These are phyloP conservation scores for Madurella fahalii DNA, from an alignment of 2,329 filamentous ascomycete species.

Conservation along the genomic window DNA sequence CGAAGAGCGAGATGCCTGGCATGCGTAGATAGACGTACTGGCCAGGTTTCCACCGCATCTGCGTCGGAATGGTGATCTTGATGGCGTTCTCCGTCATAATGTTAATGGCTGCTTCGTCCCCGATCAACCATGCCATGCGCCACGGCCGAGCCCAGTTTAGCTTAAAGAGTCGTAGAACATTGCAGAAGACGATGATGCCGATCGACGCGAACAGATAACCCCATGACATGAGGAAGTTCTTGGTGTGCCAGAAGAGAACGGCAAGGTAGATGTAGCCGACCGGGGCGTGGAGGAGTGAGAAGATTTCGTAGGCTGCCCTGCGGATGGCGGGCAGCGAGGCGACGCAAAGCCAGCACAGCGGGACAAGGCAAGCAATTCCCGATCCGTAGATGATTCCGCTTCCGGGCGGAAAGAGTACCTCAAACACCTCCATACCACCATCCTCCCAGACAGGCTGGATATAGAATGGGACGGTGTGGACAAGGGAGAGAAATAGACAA, in stretches of 20 bases:
- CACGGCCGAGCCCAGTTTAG: constrained; percentile 86
- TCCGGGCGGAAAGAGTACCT: constrained; percentile 61
- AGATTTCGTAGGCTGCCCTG: constrained; percentile 76
- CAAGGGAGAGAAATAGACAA: constrained; percentile 73
- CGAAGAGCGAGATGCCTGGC: constrained; percentile 83
- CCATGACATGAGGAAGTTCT: constrained; percentile 90
- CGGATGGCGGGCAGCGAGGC: constrained; percentile 79
- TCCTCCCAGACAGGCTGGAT: constrained; percentile 83
- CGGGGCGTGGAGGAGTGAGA: constrained; percentile 77
- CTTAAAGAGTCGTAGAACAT: constrained; percentile 71
- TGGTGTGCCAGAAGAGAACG: constrained; percentile 92
- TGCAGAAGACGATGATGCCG: constrained; percentile 73
- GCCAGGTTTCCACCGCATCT: constrained; percentile 87
- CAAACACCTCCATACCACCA: constrained; percentile 66
- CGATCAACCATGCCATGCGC: constrained; percentile 75
- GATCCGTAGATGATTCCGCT: constrained; percentile 77
- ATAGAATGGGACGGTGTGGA: constrained; percentile 88
- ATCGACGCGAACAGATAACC: constrained; percentile 79
- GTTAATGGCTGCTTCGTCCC: constrained; percentile 86
- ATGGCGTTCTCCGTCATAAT: constrained; percentile 91
- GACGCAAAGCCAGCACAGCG: constrained; percentile 76
- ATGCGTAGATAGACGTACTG: constrained; percentile 95
- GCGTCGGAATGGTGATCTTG: constrained; percentile 90
- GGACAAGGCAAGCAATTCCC: constrained; percentile 75
- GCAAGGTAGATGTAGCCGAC: constrained; percentile 76